phyloP scores from a whole-genome alignment of 805 yeast species.

The Spathaspora passalidarum region DNA sequence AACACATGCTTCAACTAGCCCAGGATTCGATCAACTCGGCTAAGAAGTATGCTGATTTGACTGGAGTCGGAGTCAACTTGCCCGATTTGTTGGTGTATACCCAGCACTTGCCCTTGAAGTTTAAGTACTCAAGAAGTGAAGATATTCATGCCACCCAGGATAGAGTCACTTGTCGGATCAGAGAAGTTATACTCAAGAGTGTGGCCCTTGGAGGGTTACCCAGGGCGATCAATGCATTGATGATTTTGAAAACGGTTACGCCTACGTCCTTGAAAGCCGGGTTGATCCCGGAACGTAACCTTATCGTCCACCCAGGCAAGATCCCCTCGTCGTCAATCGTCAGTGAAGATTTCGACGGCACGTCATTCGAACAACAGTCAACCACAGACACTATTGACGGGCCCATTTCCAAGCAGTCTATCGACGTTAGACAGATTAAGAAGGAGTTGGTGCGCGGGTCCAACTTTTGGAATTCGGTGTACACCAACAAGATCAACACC shows the following conservation, averaged over 20 bases:
- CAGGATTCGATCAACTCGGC: slow-evolving; percentile 39
- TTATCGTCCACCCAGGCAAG: slow-evolving; percentile 29
- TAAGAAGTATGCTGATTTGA: slow-evolving; percentile 34
- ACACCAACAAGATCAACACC: slow-evolving; percentile 63
- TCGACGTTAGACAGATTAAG: slow-evolving; percentile 25
- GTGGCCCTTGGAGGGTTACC: slow-evolving; percentile 84
- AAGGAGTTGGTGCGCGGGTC: slow-evolving; percentile 48
- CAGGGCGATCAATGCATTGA: slow-evolving; percentile 75
- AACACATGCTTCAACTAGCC: slow-evolving; percentile 32
- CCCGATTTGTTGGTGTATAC: slow-evolving; percentile 38
- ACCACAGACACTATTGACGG: slow-evolving; percentile 40
- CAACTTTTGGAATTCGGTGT: slow-evolving; percentile 69
- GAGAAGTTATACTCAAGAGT: slow-evolving; percentile 78
- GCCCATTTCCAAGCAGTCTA: slow-evolving; percentile 30
- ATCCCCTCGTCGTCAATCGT: slow-evolving; percentile 36
- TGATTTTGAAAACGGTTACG: slow-evolving; percentile 59
- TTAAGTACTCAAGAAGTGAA: slow-evolving; percentile 28
- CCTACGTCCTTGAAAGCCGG: slow-evolving; percentile 43
- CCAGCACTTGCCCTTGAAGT: slow-evolving; percentile 35
- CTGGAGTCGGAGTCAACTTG: slow-evolving; percentile 39
- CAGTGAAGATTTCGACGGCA: slow-evolving; percentile 38
- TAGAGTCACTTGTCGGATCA: slow-evolving; percentile 48
- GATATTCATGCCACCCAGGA: slow-evolving; percentile 36
- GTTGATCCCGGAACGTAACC: slow-evolving; percentile 24
- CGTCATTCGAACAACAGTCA: slow-evolving; percentile 24